Evolutionary conservation across 2,329 filamentous ascomycete species (phyloP).

Genomic region (Sarocladium strictum): DNA sequence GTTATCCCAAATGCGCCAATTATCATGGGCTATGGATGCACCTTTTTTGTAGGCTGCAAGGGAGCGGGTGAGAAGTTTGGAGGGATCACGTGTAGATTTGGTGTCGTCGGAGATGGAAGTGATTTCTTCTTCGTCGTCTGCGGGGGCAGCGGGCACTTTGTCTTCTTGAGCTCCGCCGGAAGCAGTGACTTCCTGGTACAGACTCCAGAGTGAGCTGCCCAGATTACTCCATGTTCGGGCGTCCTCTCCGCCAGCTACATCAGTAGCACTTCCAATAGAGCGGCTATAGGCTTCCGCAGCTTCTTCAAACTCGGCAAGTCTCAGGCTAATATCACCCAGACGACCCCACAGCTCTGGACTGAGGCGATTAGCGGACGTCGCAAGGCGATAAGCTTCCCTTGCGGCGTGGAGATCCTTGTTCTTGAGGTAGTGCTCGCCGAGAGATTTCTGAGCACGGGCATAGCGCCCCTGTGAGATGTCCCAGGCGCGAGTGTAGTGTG

Average conservation of each 20-base stretch:
- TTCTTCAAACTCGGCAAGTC: constrained; percentile 68
- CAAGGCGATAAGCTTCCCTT: constrained; percentile 69
- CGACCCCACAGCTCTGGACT: constrained; percentile 85
- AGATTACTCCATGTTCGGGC: constrained; percentile 94
- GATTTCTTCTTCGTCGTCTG: constrained; percentile 22
- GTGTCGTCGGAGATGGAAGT: constrained; percentile 20
- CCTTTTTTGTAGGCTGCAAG: constrained; percentile 83
- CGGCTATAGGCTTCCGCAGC: constrained; percentile 80
- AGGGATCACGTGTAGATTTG: constrained; percentile 39
- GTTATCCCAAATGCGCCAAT: constrained; percentile 95
- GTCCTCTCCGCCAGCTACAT: constrained; percentile 71
- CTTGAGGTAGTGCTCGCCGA: constrained; percentile 67
- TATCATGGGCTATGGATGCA: constrained; percentile 74
- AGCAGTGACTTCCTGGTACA: constrained; percentile 51
- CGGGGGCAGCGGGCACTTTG: constrained; percentile 13
- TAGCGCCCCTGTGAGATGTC: constrained; percentile 74
- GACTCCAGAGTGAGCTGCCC: constrained; percentile 71
- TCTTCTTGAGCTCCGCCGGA: constrained; percentile 21
- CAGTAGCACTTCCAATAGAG: constrained; percentile 60
- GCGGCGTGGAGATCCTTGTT: constrained; percentile 62
- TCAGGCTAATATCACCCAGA: constrained; percentile 79
- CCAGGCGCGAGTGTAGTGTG: constrained; percentile 83
- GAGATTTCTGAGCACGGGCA: constrained; percentile 77
- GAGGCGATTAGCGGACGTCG: constrained; percentile 72
- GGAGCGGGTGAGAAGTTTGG: constrained; percentile 64